Base-by-base conservation (phyloP, 176 grass and related monocot genomes). In the Oryza nivara region DNA sequence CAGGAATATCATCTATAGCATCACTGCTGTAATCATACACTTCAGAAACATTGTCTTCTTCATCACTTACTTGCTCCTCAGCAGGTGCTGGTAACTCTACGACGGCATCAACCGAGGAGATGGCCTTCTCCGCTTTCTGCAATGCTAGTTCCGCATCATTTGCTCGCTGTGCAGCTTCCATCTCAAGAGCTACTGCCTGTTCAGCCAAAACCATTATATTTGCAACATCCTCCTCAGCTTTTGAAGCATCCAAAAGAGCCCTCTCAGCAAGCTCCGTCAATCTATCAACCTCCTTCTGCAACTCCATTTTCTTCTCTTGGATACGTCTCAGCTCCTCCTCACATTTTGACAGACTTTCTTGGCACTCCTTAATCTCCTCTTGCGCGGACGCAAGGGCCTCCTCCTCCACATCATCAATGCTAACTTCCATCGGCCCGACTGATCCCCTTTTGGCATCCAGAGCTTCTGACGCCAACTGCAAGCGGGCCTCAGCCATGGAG, bases 171-270 rank as follows among this genome's bases (percentile, higher is more conserved):
- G 93, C 83, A 0, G 86, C 93, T 65, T 96, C 91, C 86, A 99
- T 80, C 82, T 99, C 96, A 25, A 96, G 89, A 76, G 91, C 91
- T 67, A 99, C 96, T 19, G 96, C 96, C 67, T 99, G 88, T 78
- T 99, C 96, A 40, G 96, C 96, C 32, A 99, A 61, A 75, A 94
- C 88, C 96, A 99, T 99, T 72, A 99, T 96, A 34, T 92, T 94
- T 26, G 88, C 79, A 13, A 99, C 96, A 69, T 99, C 96, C 82
- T 96, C 96, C 52, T 99, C 96, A 0, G 96, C 93, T 75, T 94
- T 96, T 3, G 89, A 96, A 0, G 90, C 92, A 17, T 99, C 90
- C 61, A 99, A 49, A 74, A 91, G 96, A 20, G 90, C 84, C 75
- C 67, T 87, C 85, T 96, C 96, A 23, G 96, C 81, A 17, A 94